Percentiles rank a stretch among this genome's conserved stretches.
Evolutionary conservation across 495 filamentous ascomycete species (phyloP).

Genomic region (Daldinia decipiens): DNA sequence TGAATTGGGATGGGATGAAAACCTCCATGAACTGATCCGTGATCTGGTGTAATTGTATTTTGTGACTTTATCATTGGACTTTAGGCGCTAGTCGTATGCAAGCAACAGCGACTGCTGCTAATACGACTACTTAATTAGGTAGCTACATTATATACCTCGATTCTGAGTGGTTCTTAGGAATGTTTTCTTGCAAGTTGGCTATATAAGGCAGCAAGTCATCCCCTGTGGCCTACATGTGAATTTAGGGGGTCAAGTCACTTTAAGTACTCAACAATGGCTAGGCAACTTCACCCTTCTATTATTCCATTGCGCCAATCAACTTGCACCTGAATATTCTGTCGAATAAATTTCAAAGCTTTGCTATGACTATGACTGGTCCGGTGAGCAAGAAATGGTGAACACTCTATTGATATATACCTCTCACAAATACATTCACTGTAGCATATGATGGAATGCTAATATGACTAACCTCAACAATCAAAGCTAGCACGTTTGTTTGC

Average conservation of each 20-base stretch:
- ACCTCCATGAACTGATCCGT: neutral
- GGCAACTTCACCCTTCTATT: neutral
- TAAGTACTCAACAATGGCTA: neutral
- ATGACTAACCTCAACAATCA: too few relatives aligned
- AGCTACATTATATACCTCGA: neutral
- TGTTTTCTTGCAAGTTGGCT: neutral
- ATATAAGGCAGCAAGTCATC: neutral
- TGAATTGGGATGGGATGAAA: neutral
- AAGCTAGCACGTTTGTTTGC: too few relatives aligned
- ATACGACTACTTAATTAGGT: neutral
- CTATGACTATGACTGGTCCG: neutral
- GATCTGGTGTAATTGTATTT: neutral
- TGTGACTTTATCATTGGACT: neutral
- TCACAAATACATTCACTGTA: neutral
- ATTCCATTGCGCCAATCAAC: neutral
- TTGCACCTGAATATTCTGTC: neutral
- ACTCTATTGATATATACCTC: neutral
- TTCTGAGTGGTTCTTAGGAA: neutral
- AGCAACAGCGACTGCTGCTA: neutral
- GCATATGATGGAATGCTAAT: too few relatives aligned
- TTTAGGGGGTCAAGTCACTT: neutral
- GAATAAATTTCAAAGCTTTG: neutral
- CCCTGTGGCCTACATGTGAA: neutral
- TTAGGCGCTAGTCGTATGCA: neutral
- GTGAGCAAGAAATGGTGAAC: neutral